Conservation (phyloP, 805 yeast genomes). For the Brettanomyces sp. region DNA sequence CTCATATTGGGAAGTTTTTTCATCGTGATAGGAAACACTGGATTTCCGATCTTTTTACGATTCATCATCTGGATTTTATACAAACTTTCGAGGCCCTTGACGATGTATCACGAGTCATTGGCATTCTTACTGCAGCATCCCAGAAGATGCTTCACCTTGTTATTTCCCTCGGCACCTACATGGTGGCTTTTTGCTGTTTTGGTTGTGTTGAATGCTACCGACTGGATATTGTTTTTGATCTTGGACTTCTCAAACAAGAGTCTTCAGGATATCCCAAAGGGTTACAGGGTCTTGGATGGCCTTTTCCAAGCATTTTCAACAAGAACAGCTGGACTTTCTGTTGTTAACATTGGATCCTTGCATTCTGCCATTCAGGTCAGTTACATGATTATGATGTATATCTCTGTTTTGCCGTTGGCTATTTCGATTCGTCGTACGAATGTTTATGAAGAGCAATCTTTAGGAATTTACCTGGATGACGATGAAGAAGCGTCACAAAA, state of each 20-base stretch:
- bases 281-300: conserved; percentile 71
- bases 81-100: conserved; percentile 56
- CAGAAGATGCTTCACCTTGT: conserved; percentile 86
- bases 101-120: conserved; percentile 61
- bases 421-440: conserved; percentile 94
- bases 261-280: conserved; percentile 47
- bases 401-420: conserved; percentile 92
- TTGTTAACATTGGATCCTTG: conserved; percentile 56
- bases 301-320: conserved; percentile 86
- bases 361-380: conserved; percentile 92
- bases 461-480: conserved; percentile 61
- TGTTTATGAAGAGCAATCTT: conserved; percentile 93
- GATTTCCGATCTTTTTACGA: conserved; percentile 79
- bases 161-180: conserved; percentile 88
- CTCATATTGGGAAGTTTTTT: conserved; percentile 58
- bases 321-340: conserved; percentile 87
- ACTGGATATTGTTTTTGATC: conserved; percentile 70
- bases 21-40: conserved; percentile 88
- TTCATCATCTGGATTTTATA: conserved; percentile 74
- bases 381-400: conserved; percentile 96
- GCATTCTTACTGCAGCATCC: conserved; percentile 92
- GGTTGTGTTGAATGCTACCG: conserved; percentile 63
- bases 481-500: conserved; percentile 19
- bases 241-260: conserved; percentile 54
- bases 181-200: conserved; percentile 86